A percentile compares a stretch with the other conserved stretches of the same genome.
Conservation (phyloP, 805 yeast species). For the Komagataella mondaviorum region DNA sequence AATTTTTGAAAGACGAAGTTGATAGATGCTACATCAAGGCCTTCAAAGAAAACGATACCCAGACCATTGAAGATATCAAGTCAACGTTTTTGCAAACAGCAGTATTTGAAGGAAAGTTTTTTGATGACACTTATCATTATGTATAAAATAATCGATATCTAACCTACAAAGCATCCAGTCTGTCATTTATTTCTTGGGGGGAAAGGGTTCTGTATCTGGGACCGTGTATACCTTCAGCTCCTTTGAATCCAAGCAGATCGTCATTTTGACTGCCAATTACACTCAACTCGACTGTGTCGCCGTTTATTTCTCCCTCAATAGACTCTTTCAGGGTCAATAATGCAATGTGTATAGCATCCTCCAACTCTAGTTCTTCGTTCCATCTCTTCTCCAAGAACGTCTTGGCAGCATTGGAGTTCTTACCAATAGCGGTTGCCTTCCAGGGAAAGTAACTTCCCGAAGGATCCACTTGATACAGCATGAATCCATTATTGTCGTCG, state of each 20-base stretch:
- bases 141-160: not conserved
- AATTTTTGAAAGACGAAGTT: slow-evolving; percentile 29
- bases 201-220: slow-evolving; percentile 81
- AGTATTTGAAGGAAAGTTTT: not conserved
- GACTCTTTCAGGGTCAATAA: slow-evolving; percentile 88
- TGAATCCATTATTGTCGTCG: slow-evolving; percentile 58
- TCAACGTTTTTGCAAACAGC: not conserved
- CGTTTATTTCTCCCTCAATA: slow-evolving; percentile 95
- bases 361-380: slow-evolving; percentile 94
- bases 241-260: slow-evolving; percentile 71
- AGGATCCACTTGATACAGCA: slow-evolving; percentile 94
- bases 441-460: slow-evolving; percentile 97
- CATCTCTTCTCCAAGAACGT: slow-evolving; percentile 96
- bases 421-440: slow-evolving; percentile 99
- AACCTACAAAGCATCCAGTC: slow-evolving; percentile 72
- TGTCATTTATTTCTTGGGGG: slow-evolving; percentile 89
- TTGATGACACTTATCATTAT: not conserved
- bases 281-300: slow-evolving; percentile 89
- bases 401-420: slow-evolving; percentile 91
- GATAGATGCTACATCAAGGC: slow-evolving; percentile 10
- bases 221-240: slow-evolving; percentile 64
- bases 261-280: slow-evolving; percentile 77
- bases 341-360: slow-evolving; percentile 96
- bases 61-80: not conserved
- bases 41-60: not conserved